These are phyloP conservation scores for Ilyonectria mors-panacis DNA, from an alignment of 2,329 filamentous ascomycete genomes.

Conservation along the genomic window DNA sequence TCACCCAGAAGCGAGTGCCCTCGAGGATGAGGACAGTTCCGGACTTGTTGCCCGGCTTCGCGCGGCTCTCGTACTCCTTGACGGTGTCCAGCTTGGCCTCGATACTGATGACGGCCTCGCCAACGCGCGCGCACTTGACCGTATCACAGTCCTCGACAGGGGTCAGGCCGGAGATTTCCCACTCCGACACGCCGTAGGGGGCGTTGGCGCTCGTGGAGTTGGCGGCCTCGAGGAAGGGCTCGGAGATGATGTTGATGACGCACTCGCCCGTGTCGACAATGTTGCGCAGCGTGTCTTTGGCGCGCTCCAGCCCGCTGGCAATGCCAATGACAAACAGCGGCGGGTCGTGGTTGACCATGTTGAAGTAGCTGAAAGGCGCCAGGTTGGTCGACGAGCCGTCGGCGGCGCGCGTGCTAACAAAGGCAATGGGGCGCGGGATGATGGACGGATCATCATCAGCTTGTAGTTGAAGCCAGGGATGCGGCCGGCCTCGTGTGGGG, in stretches of 20 bases:
- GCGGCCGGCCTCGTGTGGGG: conserved; percentile 80
- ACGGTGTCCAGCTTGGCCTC: conserved; percentile 84
- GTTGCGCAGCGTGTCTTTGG: conserved; percentile 87
- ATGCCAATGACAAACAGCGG: conserved; percentile 81
- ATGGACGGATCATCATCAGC: conserved; percentile 87
- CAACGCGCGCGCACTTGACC: conserved; percentile 80
- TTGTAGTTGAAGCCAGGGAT: conserved; percentile 87
- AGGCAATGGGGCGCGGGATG: conserved; percentile 84
- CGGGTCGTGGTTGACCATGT: conserved; percentile 87
- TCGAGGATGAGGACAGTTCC: conserved; percentile 84
- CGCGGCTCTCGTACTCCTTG: conserved; percentile 83
- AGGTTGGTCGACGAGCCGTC: conserved; percentile 80
- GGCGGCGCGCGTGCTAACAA: conserved; percentile 68
- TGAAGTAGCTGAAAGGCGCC: conserved; percentile 90
- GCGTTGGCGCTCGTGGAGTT: conserved; percentile 86
- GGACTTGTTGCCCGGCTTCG: conserved; percentile 80
- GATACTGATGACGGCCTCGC: conserved; percentile 86
- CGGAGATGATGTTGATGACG: conserved; percentile 88
- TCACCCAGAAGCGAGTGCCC: conserved; percentile 88
- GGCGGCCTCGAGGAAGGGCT: conserved; percentile 88
- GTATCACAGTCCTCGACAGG: conserved; percentile 74
- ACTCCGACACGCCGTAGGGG: conserved; percentile 83
- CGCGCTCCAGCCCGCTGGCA: conserved; percentile 59
- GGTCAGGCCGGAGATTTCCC: conserved; percentile 83
- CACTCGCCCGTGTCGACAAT: conserved; percentile 81